Percentiles rank a stretch among this genome's conserved stretches.
Evolutionary conservation across 352 stramenopile genomes (phyloP).

Genomic region (Globisporangium viniferum): DNA sequence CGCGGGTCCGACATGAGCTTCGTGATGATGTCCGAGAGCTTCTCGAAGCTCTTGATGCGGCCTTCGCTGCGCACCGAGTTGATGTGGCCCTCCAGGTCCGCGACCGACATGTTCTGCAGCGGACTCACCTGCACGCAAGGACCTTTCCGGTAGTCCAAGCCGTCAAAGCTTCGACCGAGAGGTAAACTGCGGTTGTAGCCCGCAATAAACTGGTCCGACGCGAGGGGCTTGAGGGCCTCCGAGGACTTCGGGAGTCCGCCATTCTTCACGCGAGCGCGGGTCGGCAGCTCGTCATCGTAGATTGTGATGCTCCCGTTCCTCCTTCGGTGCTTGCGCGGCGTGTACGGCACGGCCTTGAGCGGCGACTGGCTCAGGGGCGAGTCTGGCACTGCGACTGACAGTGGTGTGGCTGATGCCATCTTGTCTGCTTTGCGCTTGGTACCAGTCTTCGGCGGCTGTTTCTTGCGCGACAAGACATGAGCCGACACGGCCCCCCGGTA

Average conservation of each 20-base stretch:
- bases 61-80: conserved; percentile 62
- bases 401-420: background rate
- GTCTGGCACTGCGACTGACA: background rate
- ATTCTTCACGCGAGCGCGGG: background rate
- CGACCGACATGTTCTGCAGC: conserved; percentile 53
- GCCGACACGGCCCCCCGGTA: background rate
- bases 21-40: conserved; percentile 56
- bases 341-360: conserved; percentile 19
- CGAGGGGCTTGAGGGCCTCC: conserved; percentile 19
- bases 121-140: conserved; percentile 36
- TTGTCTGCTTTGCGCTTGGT: conserved; percentile 12
- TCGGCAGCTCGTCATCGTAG: conserved; percentile 14
- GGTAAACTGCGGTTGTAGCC: conserved; percentile 63
- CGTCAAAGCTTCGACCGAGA: conserved; percentile 24
- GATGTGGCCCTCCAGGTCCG: conserved; percentile 63
- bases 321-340: conserved; percentile 36
- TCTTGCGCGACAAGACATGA: background rate
- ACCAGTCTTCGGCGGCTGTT: conserved; percentile 4
- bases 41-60: conserved; percentile 58
- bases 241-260: background rate
- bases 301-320: conserved; percentile 26
- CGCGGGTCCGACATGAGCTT: conserved; percentile 74
- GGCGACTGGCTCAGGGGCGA: conserved; percentile 12
- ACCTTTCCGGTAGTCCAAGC: conserved; percentile 5
- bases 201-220: conserved; percentile 17